Percentiles rank a stretch among this genome's conserved stretches.
Evolutionary conservation across 139 green algal genomes (phyloP).

Genomic region (Chlorella sp.): DNA sequence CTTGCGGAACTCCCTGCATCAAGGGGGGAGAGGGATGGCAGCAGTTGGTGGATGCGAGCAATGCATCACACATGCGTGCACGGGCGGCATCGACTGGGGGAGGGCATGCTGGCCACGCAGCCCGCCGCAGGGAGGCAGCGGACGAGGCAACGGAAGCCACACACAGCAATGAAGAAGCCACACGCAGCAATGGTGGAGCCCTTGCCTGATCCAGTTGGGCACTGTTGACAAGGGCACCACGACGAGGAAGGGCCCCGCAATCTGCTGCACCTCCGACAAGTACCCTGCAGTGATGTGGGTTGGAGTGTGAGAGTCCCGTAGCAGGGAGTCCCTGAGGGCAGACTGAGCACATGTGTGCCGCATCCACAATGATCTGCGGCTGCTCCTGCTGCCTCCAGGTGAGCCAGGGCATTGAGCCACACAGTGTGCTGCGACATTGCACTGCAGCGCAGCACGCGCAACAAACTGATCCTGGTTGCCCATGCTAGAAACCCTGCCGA

Average conservation of each 20-base stretch:
- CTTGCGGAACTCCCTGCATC: constrained; percentile 73
- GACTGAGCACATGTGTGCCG: neutral
- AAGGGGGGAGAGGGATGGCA: neutral
- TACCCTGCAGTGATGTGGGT: constrained; percentile 46
- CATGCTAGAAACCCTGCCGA: too few relatives aligned
- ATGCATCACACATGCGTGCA: too few relatives aligned
- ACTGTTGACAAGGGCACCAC: constrained; percentile 91
- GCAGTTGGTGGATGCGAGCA: neutral
- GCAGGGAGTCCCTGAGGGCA: too few relatives aligned
- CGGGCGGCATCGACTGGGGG: too few relatives aligned
- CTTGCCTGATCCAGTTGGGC: constrained; percentile 85
- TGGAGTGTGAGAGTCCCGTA: neutral
- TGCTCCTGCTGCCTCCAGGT: neutral
- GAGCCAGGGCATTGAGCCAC: too few relatives aligned
- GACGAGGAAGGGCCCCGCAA: constrained; percentile 87
- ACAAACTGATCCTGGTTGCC: too few relatives aligned
- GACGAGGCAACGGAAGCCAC: neutral
- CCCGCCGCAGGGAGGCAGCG: neutral
- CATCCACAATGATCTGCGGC: neutral
- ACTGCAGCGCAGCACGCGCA: neutral
- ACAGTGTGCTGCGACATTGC: neutral
- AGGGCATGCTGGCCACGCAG: too few relatives aligned
- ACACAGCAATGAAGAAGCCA: neutral
- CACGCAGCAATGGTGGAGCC: neutral
- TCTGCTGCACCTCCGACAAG: constrained; percentile 61